Conservation (phyloP, 176 grass and related monocot genomes). For the Puya raimondii region DNA sequence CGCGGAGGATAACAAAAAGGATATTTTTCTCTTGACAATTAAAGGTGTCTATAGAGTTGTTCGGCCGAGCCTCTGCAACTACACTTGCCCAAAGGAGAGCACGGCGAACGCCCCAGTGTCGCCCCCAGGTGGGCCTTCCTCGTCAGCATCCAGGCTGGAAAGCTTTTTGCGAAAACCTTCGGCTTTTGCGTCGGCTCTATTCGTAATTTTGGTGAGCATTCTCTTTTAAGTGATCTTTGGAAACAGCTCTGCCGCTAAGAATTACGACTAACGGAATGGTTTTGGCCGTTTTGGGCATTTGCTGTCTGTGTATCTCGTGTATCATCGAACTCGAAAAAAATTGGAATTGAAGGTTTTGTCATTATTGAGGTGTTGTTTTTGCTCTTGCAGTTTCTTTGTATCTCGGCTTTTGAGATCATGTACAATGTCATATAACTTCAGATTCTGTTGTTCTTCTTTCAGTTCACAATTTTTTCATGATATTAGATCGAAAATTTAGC, state of each 20-base stretch:
- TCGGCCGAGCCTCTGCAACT: slow-evolving; percentile 43
- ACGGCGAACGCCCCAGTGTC: background rate
- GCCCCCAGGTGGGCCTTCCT: slow-evolving; percentile 1
- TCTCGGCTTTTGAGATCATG: background rate
- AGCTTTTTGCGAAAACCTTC: background rate
- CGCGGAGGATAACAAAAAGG: slow-evolving; percentile 64
- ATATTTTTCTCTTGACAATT: slow-evolving; percentile 58
- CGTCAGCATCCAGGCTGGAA: slow-evolving; percentile 11
- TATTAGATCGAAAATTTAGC: too few species aligned
- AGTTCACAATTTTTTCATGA: too few species aligned
- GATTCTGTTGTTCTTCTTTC: too few species aligned
- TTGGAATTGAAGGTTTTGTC: too few species aligned
- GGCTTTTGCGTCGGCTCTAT: background rate
- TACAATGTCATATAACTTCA: background rate
- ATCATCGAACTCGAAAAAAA: too few species aligned
- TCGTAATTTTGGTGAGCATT: slow-evolving; percentile 6
- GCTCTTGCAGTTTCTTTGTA: background rate
- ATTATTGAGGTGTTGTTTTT: too few species aligned
- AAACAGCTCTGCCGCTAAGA: background rate
- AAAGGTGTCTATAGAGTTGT: slow-evolving; percentile 88
- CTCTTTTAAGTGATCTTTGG: slow-evolving; percentile 7
- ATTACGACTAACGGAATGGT: background rate
- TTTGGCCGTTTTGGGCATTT: background rate
- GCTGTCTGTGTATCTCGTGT: too few species aligned
- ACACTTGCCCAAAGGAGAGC: slow-evolving; percentile 67